Evolutionary conservation across 1,284 basidiomycete species (phyloP).

Genomic region (Sporisorium sorghi): DNA sequence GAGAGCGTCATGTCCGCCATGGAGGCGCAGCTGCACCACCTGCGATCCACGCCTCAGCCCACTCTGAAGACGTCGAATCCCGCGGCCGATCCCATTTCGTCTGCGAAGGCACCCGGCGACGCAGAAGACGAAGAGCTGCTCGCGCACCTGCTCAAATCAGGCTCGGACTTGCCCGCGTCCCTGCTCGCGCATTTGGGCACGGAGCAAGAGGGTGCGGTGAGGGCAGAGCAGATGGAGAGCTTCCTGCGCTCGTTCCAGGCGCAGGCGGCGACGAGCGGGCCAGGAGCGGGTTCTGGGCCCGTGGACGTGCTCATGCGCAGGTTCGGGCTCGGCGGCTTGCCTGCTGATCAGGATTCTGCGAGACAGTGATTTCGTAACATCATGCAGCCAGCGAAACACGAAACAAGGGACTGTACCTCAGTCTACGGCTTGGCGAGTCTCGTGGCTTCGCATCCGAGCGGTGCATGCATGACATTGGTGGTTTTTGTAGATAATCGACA

Average conservation of each 20-base stretch:
- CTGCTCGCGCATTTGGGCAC: conserved; percentile 10
- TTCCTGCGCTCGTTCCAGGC: conserved; percentile 42
- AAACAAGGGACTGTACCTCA: too few species aligned
- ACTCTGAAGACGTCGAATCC: not conserved
- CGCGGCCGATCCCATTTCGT: not conserved
- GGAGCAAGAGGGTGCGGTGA: not conserved
- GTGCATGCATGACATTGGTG: too few species aligned
- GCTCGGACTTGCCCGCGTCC: conserved; percentile 25
- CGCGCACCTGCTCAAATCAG: conserved; percentile 26
- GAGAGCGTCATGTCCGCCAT: conserved; percentile 45
- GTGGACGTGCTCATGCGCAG: conserved; percentile 43
- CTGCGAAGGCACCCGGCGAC: not conserved
- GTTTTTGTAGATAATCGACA: too few species aligned
- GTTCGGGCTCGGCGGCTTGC: conserved; percentile 35
- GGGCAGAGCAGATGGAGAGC: conserved; percentile 22
- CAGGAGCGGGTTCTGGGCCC: conserved; percentile 19
- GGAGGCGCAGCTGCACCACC: conserved; percentile 24
- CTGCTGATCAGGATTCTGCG: conserved; percentile 27
- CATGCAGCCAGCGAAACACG: too few species aligned
- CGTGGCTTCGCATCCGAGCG: too few species aligned
- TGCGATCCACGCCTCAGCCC: not conserved
- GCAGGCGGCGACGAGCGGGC: conserved; percentile 16
- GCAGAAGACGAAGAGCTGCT: conserved; percentile 36
- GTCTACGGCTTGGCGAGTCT: too few species aligned
- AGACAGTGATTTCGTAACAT: not conserved